These are phyloP conservation scores for Phaeosphaeriaceae sp. DNA, from an alignment of 2,329 filamentous ascomycete genomes.

Conservation along the genomic window DNA sequence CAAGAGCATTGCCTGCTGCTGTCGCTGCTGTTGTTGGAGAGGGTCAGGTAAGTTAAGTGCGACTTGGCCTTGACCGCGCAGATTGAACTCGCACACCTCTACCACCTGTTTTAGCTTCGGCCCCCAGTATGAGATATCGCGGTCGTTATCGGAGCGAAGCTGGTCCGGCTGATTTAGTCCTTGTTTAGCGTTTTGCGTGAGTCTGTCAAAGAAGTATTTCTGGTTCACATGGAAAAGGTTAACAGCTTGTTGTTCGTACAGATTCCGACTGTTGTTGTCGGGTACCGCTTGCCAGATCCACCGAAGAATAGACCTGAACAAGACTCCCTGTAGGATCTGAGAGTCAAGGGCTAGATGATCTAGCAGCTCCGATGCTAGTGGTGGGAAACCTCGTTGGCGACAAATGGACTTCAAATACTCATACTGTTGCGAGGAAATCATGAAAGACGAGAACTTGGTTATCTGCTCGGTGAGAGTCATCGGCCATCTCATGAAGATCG, in stretches of 20 bases:
- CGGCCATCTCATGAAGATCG: conserved; percentile 32
- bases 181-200: background rate
- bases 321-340: conserved; percentile 58
- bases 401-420: conserved; percentile 20
- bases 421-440: conserved; percentile 44
- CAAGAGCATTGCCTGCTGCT: no score
- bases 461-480: conserved; percentile 42
- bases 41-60: background rate
- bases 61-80: conserved; percentile 1
- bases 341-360: conserved; percentile 59
- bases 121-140: conserved; percentile 11
- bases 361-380: conserved; percentile 64
- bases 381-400: conserved; percentile 53
- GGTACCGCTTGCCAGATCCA: conserved; percentile 42
- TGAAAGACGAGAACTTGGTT: conserved; percentile 47
- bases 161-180: background rate
- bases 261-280: background rate
- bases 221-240: conserved; percentile 17
- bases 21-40: conserved; percentile 4
- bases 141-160: background rate
- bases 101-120: conserved; percentile 8
- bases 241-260: conserved; percentile 14
- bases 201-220: conserved; percentile 3
- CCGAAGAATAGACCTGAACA: conserved; percentile 61
- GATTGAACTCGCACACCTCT: background rate